Base-by-base conservation (phyloP, 768 basidiomycete genomes). In the Naganishia antarctica region DNA sequence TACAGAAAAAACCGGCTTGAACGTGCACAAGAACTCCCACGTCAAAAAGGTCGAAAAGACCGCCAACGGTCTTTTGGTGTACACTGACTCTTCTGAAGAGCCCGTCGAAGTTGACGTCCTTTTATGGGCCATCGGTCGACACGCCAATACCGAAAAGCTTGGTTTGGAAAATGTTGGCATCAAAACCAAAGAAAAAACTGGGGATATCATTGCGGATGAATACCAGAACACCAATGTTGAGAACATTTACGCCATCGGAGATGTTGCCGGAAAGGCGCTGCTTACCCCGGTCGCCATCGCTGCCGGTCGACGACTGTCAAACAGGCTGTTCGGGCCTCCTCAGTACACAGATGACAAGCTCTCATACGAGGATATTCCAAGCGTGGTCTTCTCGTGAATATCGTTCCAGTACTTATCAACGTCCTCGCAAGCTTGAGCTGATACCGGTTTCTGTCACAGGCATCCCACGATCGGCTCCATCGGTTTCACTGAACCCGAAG, bases 221-320 rank as follows among this genome's bases (percentile, higher is more conserved):
- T 96, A 84, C 76, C 94, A 99, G 81, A 86, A 87, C 74, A 85
- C 90, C 57, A 83, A 75, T 58, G 83, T 91, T 21, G 79, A 83
- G 31, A 82, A 84, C 47, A 81, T 98, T 70, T 86, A 82, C 46
- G 85, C 91, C 1, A 86, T 98, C 63, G 96, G 96, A 1, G 96
- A 99, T 74, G 90, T 92, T 23, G 85, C 85, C 69, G 96, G 96
- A 66, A 93, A 96, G 78, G 89, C 85, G 45, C 81, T 94, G 32
- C 82, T 99, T 65, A 99, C 96, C 4, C 96, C 96, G 16, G 96
- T 99, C 11, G 96, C 96, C 44, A 94, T 99, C 64, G 94, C 94
- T 50, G 96, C 96, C 16, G 96, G 91, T 23, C 81, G 96, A 65
- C 81, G 91, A 66, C 80, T 97, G 41, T 83, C 88, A 60, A 98